Evolutionary conservation across 1,139 yeast species (phyloP), one percentile per base, ranked within the genome.

Genomic region (Neolecta irregularis): DNA sequence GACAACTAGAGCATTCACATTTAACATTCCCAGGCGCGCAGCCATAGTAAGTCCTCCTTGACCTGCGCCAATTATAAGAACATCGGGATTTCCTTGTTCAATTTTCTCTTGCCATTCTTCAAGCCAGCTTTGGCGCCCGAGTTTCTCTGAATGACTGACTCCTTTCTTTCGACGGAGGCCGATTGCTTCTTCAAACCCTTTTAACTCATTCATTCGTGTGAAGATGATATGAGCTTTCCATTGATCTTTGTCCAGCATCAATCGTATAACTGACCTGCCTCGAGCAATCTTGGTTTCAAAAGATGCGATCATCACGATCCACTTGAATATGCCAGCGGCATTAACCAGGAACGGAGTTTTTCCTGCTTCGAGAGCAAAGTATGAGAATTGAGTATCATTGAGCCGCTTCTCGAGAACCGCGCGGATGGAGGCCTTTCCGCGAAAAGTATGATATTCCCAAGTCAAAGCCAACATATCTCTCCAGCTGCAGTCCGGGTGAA

Each of bases 61-160:
- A 15, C 67, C 67, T 34, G 64, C 66, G 28, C 67, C 67, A 28
- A 61, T 62, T 41, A 62, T 51, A 23, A 62, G 49, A 12, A 61
- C 66, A 7, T 55, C 39, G 3, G 65, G 65, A 38, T 60, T 47
- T 33, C 44, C 44, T 23, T 54, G 56, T 9, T 45, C 50, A 24
- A 48, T 36, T 38, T 56, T 56, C 11, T 21, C 16, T 30, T 40
- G 44, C 5, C 13, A 17, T n/a, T 36, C 40, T 40, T 43, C 62
- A 45, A 34, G 41, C 43, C 41, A 57, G 56, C 26, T 48, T 29
- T 60, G 58, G 54, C 18, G 61, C 51, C 39, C 51, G 43, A 44
- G 62, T 48, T 32, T 52, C 41, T 58, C 60, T 23, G 62, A 62
- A 41, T 60, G 64, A 32, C 49, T 46, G 5, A 60, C 56, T 23